Conservation (phyloP, 441 rosid species). For the Erodium chrysanthum region DNA sequence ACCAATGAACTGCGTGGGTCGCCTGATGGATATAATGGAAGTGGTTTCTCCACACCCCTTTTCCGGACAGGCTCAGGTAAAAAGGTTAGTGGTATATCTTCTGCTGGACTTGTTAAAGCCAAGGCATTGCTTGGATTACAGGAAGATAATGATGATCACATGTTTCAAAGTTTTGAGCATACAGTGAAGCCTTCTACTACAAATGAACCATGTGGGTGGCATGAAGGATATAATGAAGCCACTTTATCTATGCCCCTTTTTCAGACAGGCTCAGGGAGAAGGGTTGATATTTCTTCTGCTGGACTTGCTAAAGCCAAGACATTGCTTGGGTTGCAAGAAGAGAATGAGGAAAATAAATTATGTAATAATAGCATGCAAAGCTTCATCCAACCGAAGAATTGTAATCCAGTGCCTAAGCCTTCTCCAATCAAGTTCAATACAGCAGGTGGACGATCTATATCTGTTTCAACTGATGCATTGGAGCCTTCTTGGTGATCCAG, state of each 20-base stretch:
- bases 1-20: constrained; percentile 18
- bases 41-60: constrained; percentile 13
- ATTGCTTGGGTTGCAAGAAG: constrained; percentile 54
- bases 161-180: constrained; percentile 28
- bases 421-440: constrained; percentile 73
- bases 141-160: constrained; percentile 24
- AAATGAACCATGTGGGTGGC: constrained; percentile 20
- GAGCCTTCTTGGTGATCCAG: constrained; percentile 90
- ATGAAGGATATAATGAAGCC: background rate
- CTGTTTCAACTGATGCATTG: constrained; percentile 75
- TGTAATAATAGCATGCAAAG: constrained; percentile 22
- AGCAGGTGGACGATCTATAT: constrained; percentile 80
- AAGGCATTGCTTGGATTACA: constrained; percentile 60
- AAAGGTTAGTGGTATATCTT: constrained; percentile 42
- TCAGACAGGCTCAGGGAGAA: constrained; percentile 64
- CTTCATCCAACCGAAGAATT: constrained; percentile 23
- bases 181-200: constrained; percentile 22
- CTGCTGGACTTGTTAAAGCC: constrained; percentile 63
- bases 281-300: constrained; percentile 49
- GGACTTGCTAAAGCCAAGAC: constrained; percentile 65
- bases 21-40: constrained; percentile 10
- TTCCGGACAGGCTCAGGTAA: constrained; percentile 61
- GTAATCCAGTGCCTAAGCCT: constrained; percentile 30
- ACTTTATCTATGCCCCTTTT: constrained; percentile 11
- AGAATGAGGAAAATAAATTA: constrained; percentile 26